Evolutionary conservation across 208 protist genomes (phyloP), one percentile per base, ranked within the genome.

Genomic region (Acanthamoeba castellanii): DNA sequence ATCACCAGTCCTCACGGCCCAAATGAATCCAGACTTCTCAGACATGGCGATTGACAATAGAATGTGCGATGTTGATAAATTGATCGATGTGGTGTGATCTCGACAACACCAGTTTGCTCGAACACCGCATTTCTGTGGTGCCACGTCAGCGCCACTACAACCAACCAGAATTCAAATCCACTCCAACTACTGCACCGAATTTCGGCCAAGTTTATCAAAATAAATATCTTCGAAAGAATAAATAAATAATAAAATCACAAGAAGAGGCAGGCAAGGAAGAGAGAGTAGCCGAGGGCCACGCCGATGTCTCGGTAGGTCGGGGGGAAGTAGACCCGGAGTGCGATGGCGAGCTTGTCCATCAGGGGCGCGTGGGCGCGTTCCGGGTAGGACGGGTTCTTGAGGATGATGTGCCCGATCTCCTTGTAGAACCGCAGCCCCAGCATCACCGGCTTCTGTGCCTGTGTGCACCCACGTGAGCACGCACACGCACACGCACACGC

Each of bases 21-120:
- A 92, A 25, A 92, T 92, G 85, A 92, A 92, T 32, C 85, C 85
- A 37, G 85, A 92, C 32, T 92, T 92, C 85, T 92, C 85, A 25
- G 78, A 87, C 78, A 87, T 87, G 45, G 50, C n/a, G 8, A 87
- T n/a, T 9, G 78, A 30, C 6, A 32, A 4, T 57, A 37, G 78
- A n/a, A 25, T 6, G 13, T 78, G 70, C 3, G 27, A 64, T 64
- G 5, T 64, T 45, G 68, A 76, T 76, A 4, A 34, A 11, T 7
- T 7, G 66, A 74, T 5, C 7, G 13, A 74, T 30, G 68, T 6
- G 37, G 27, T 11, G 7, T 27, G 68, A 6, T 37, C 32, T 37
- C 11, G 68, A n/a, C 32, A 76, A 47, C 34, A 4, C 59, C 59
- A 64, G 18, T 70, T 11, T 52, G 47, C 47, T 11, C 16, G 64